phyloP scores from a whole-genome alignment of 768 basidiomycete genomes.

The Psilocybe cyanescens region DNA sequence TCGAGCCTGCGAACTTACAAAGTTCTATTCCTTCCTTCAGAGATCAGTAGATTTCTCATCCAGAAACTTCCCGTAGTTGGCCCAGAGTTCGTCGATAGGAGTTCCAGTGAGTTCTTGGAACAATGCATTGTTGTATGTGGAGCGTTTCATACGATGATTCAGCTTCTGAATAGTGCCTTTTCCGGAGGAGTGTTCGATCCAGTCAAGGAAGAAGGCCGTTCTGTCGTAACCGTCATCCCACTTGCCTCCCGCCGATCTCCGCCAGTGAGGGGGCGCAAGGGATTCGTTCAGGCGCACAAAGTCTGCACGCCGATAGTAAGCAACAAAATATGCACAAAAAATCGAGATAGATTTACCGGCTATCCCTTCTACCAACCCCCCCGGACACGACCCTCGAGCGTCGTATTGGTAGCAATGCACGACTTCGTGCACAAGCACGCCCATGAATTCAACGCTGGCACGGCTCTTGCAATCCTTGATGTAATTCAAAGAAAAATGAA shows the following conservation, averaged over 20 bases:
- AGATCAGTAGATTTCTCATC: no score
- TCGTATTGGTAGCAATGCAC: conserved; percentile 82
- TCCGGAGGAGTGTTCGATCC: conserved; percentile 60
- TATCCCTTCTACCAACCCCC: conserved; percentile 81
- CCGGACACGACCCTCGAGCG: conserved; percentile 60
- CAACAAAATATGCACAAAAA: background rate
- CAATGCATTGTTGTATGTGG: background rate
- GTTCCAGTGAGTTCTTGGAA: background rate
- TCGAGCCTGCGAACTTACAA: background rate
- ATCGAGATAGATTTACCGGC: conserved; percentile 54
- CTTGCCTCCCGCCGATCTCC: conserved; percentile 40
- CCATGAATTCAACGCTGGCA: conserved; percentile 64
- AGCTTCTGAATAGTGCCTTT: conserved; percentile 58
- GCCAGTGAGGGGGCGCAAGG: conserved; percentile 75
- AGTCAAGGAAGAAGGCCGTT: conserved; percentile 77
- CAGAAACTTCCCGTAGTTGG: background rate
- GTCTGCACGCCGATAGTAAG: conserved; percentile 42
- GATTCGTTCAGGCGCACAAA: conserved; percentile 69
- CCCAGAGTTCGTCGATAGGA: background rate
- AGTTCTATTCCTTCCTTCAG: background rate
- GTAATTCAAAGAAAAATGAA: conserved; percentile 73
- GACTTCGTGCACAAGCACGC: conserved; percentile 76
- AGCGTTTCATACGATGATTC: conserved; percentile 39
- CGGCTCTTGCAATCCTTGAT: conserved; percentile 45
- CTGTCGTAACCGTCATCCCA: conserved; percentile 82